A percentile compares a stretch with the other conserved stretches of the same genome.
These are phyloP conservation scores for Boechera divaricarpa DNA, from an alignment of 345 rosid species.

Conservation along the genomic window DNA sequence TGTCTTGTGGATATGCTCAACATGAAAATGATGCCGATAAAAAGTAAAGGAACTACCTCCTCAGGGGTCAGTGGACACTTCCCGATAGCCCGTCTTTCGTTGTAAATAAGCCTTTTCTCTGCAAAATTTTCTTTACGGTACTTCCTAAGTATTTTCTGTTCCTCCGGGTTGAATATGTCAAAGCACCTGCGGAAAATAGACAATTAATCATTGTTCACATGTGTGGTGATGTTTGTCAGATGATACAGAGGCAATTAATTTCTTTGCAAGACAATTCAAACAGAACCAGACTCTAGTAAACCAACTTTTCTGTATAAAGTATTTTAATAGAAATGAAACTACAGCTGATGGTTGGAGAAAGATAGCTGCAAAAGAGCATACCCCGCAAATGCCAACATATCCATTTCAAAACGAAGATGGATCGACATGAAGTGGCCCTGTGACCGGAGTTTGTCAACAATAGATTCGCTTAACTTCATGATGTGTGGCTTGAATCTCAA, in stretches of 20 bases:
- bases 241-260: constrained; percentile 22
- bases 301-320: neutral
- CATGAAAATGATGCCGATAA: no score
- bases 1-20: no score
- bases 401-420: constrained; percentile 99
- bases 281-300: constrained; percentile 5
- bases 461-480: constrained; percentile 86
- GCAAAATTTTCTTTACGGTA: constrained; percentile 91
- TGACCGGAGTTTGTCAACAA: constrained; percentile 94
- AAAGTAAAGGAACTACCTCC: constrained; percentile 57
- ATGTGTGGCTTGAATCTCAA: constrained; percentile 91
- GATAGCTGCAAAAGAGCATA: constrained; percentile 49
- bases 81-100: constrained; percentile 86
- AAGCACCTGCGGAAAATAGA: constrained; percentile 65
- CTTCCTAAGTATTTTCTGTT: constrained; percentile 76
- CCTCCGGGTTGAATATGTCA: constrained; percentile 79
- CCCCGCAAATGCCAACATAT: constrained; percentile 99
- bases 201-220: constrained; percentile 2
- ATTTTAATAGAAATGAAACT: constrained; percentile 18
- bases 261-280: constrained; percentile 15
- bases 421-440: constrained; percentile 99
- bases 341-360: constrained; percentile 20
- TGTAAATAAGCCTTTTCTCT: constrained; percentile 63
- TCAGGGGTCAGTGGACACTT: constrained; percentile 93
- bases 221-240: constrained; percentile 26